Conservation (phyloP, 306 rosid genomes). For the Dryas drummondii region DNA sequence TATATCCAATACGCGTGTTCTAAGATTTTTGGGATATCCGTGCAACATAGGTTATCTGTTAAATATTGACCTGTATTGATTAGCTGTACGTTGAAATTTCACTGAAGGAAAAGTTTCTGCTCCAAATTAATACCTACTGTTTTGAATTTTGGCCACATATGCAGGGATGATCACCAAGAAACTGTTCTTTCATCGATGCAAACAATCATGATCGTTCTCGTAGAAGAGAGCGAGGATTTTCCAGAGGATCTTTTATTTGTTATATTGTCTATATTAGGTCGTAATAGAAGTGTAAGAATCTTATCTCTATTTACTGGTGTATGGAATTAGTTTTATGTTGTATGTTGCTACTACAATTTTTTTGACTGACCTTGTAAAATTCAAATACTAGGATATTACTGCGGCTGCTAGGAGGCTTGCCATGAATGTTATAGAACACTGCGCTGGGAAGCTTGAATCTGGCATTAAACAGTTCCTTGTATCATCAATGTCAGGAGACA, state of each 20-base stretch:
- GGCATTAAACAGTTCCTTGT: constrained; percentile 77
- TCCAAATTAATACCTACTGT: not conserved
- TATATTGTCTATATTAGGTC: constrained; percentile 76
- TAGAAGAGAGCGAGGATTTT: constrained; percentile 97
- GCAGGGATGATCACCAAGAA: constrained; percentile 96
- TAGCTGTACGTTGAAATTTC: not conserved
- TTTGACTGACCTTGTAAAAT: constrained; percentile 19
- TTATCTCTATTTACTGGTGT: constrained; percentile 26
- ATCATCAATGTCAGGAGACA: constrained; percentile 87
- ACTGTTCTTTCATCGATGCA: constrained; percentile 92
- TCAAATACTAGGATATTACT: constrained; percentile 65
- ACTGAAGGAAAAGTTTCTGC: not conserved
- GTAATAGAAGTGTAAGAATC: constrained; percentile 66
- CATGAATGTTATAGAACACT: constrained; percentile 89
- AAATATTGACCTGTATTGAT: not conserved
- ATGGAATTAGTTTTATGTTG: constrained; percentile 17
- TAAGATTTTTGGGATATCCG: too few species aligned
- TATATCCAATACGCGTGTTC: too few species aligned
- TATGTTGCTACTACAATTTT: constrained; percentile 1
- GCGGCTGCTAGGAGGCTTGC: constrained; percentile 93
- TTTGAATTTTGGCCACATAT: constrained; percentile 13
- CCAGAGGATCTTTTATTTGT: constrained; percentile 63
- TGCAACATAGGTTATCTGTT: not conserved
- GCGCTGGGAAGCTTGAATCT: constrained; percentile 86
- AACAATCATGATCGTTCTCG: constrained; percentile 82